Base-by-base conservation (phyloP, 768 basidiomycete genomes). In the Terana coerulea region DNA sequence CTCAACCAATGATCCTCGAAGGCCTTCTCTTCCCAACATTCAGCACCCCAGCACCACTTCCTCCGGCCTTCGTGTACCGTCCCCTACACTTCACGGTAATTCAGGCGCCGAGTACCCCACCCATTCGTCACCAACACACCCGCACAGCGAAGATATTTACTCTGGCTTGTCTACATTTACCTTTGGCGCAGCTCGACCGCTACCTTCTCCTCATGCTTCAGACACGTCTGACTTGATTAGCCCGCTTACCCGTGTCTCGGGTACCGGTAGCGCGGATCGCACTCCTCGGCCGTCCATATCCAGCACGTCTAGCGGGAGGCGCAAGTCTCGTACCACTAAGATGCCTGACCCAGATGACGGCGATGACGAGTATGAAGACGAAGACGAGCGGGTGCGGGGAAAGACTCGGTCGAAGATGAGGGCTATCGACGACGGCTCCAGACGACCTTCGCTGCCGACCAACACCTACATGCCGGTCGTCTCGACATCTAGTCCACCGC, bases 221-320 rank as follows among this genome's bases (percentile, higher is more conserved):
- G 47, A 66, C 37, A 64, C 65, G 28, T 50, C 56, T 34, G 63
- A 64, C 34, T 59, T 58, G 55, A 64, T 73, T 59, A 74, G 72
- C 40, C 75, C 73, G 0, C 69, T 77, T 52, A 64, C 68, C 2
- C 57, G 65, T 21, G 46, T 63, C 19, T 35, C 56, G 3, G 59
- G 51, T 21, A 51, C 60, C 10, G n/a, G 52, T 35, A 70, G 67
- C 31, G 41, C 66, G 17, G 74, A 78, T 57, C 69, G 67, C 31
- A 77, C 76, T 0, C 76, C 76, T 4, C 74, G 76, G 34, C 72
- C 70, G 9, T 76, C 76, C 22, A 59, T 77, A 29, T 70, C 68
- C 19, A 53, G 54, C 28, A 37, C 64, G 14, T 48, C 51, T 57
- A 47, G 47, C 25, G 34, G 55, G 39, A 41, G 31, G 37, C 56